Base-by-base conservation (phyloP, 148 eudicot genomes). In the Fagopyrum homotropicum region DNA sequence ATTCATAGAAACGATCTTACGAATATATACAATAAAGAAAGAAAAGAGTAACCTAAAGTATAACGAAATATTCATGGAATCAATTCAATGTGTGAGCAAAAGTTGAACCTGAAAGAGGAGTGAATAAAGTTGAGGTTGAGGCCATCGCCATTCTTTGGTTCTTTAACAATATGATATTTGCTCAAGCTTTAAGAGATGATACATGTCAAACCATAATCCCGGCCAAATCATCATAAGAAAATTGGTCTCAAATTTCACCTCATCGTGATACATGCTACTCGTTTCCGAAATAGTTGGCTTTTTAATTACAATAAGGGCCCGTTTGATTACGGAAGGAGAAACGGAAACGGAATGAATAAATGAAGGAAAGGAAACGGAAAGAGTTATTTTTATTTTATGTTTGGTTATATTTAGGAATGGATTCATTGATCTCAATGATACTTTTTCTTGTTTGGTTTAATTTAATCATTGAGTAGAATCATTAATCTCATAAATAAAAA, bases 31-130 rank as follows among this genome's bases (percentile, higher is more conserved):
- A 22, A 22, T 22, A 22, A 22, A 22, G 26, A 22, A 22, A 22
- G 26, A 22, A 22, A 22, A 22, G 26, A 22, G 26, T 22, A 22
- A 22, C 26, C 26, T 22, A 22, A 22, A 22, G 26, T 22, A 22
- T 22, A 22, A 22, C 26, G 26, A 22, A 22, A 82, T 88, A 81
- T 80, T 86, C 80, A 91, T 77, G 0, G 93, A 80, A 75, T 91
- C 97, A 74, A 94, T 80, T 94, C 98, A 26, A 91, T 84, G 63
- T 94, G 98, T 47, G 98, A 88, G 71, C 98, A 94, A 22, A 94
- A 69, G 80, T 88, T 91, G 77, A 91, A 94, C 87, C 97, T 86
- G 66, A 94, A 94, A 45, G 98, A 94, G 1, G 98, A 94, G 66
- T 91, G 97, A 72, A 94, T 91, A 0, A 96, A 82, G 16, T 91